phyloP scores from a whole-genome alignment of 2,329 filamentous ascomycete genomes.

The Aureobasidium sp. region DNA sequence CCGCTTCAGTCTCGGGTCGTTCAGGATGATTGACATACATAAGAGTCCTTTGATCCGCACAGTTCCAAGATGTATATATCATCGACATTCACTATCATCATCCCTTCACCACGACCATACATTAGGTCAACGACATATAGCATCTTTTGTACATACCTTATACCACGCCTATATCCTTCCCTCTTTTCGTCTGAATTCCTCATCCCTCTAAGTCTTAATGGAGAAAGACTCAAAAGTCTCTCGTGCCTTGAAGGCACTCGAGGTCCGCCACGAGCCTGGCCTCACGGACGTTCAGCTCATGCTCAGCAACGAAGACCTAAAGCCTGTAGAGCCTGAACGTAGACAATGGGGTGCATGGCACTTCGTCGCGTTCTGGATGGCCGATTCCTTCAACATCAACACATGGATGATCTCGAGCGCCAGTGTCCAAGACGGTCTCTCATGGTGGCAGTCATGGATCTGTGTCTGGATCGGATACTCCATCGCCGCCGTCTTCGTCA shows the following conservation, averaged over 20 bases:
- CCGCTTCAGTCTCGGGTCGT: background rate
- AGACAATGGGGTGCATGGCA: conserved; percentile 83
- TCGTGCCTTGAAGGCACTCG: conserved; percentile 37
- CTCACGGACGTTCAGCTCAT: conserved; percentile 77
- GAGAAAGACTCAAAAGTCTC: conserved; percentile 21
- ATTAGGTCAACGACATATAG: background rate
- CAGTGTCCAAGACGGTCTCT: conserved; percentile 64
- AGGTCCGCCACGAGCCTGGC: conserved; percentile 55
- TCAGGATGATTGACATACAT: conserved; percentile 10
- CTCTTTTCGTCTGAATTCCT: no score
- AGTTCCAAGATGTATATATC: background rate
- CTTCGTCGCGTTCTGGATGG: conserved; percentile 77
- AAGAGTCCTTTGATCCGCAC: background rate
- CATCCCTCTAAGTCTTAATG: conserved; percentile 17
- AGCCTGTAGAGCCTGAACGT: conserved; percentile 65
- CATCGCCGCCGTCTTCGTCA: conserved; percentile 68
- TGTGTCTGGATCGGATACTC: conserved; percentile 61
- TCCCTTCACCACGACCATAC: background rate
- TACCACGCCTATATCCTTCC: background rate
- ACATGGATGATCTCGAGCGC: conserved; percentile 63
- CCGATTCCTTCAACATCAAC: conserved; percentile 73
- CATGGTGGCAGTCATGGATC: conserved; percentile 44
- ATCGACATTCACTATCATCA: background rate
- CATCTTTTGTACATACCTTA: conserved; percentile 17
- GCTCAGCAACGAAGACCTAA: conserved; percentile 62